Evolutionary conservation across 2,329 filamentous ascomycete species (phyloP), one percentile per base, ranked within the genome.

Genomic region (Colletotrichum agaves): DNA sequence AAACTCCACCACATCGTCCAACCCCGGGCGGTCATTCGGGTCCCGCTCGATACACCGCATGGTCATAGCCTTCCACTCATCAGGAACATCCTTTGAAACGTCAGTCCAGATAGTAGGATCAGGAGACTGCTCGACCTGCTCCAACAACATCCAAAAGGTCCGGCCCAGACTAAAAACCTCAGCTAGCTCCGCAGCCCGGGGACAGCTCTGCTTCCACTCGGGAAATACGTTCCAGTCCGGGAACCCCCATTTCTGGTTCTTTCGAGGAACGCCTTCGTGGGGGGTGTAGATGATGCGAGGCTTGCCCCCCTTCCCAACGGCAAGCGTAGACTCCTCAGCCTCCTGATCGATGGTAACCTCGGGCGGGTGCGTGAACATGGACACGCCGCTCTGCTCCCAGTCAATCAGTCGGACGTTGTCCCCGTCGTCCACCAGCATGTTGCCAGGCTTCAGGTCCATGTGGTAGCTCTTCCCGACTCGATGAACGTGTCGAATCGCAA

Each of bases 361-460:
- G n/a, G 64, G 64, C 33, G 69, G 53, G 23, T 71, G 69, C 6
- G 71, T 73, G 37, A 64, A 70, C 37, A 71, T 62, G 31, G 72
- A 67, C 5, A 74, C 72, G 27, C 69, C 74, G 60, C 64, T 70
- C 56, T 75, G 73, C 49, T 75, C 73, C 73, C 73, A 75, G 52
- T 74, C 72, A 21, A 74, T 74, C 2, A 75, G 61, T 0, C 73
- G 27, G 6, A 73, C 35, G 37, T 72, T 62, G 10, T 68, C 17
- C 0, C 68, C 17, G 12, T 59, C 61, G 53, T 74, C 71, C 4
- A 75, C 55, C 27, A 75, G 52, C n/a, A 75, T 71, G 57, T 77
- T 77, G 21, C 70, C 71, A 1, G 75, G 74, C 63, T 76, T 77
- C 53, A 77, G 70, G 53, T 77, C 74, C 72, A 74, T 75, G 61